phyloP scores from a whole-genome alignment of 441 rosid species.

The Theobroma grandiflorum region DNA sequence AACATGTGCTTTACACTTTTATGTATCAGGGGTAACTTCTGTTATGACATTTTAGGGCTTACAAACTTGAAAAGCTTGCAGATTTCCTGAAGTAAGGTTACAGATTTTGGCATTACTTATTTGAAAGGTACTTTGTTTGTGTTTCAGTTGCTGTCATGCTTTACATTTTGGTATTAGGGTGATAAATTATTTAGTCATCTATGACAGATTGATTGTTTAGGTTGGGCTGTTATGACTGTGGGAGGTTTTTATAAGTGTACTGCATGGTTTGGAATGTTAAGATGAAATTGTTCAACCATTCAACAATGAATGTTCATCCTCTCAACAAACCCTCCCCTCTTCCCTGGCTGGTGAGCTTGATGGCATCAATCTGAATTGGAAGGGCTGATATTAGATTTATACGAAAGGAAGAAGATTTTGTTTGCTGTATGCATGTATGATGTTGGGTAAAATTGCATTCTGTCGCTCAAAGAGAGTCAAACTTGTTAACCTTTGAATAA shows the following conservation, averaged over 20 bases:
- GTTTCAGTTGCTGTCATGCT: background rate
- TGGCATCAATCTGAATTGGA: too few species aligned
- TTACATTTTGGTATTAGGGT: background rate
- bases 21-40: slow-evolving; percentile 49
- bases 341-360: too few species aligned
- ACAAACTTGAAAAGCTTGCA: slow-evolving; percentile 67
- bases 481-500: background rate
- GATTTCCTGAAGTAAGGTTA: slow-evolving; percentile 73
- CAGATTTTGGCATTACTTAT: slow-evolving; percentile 73
- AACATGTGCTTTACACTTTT: background rate
- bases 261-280: too few species aligned
- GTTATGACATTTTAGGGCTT: slow-evolving; percentile 55
- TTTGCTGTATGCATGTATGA: background rate
- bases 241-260: background rate
- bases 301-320: too few species aligned
- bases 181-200: background rate
- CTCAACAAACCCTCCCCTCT: too few species aligned
- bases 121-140: slow-evolving; percentile 58
- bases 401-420: background rate
- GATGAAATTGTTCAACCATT: too few species aligned
- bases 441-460: background rate
- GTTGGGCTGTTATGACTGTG: slow-evolving; percentile 1
- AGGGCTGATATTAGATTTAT: too few species aligned
- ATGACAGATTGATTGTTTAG: background rate
- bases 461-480: background rate